Evolutionary conservation across 768 basidiomycete genomes (phyloP).

Genomic region (Podaxis sp.): DNA sequence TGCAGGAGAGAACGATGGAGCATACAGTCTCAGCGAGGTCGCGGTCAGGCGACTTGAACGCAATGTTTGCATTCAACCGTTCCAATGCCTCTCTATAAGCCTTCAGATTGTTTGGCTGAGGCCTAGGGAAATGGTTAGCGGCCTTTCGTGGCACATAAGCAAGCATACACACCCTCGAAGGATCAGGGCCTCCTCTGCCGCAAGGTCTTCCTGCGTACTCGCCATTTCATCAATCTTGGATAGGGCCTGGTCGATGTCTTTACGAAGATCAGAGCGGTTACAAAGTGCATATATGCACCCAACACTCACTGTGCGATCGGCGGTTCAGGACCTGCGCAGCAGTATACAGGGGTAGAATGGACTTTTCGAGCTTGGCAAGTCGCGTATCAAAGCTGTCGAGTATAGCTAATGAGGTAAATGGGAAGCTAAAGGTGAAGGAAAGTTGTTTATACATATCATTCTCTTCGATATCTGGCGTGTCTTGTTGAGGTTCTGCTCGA

Average conservation of each 20-base stretch:
- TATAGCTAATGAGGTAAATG: constrained; percentile 58
- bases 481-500: constrained; percentile 87
- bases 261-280: not conserved
- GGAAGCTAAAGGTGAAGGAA: not conserved
- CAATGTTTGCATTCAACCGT: constrained; percentile 75
- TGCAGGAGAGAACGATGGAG: not conserved
- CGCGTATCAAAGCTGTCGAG: constrained; percentile 83
- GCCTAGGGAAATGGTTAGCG: constrained; percentile 39
- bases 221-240: constrained; percentile 78
- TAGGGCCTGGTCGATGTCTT: constrained; percentile 82
- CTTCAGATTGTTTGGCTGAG: constrained; percentile 65
- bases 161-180: constrained; percentile 60
- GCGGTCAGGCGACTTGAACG: constrained; percentile 65
- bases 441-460: constrained; percentile 70
- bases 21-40: constrained; percentile 56
- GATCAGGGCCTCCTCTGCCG: constrained; percentile 77
- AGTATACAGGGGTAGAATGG: constrained; percentile 79
- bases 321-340: constrained; percentile 75
- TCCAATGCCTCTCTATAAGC: constrained; percentile 72
- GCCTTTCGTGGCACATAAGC: constrained; percentile 1
- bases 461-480: constrained; percentile 81
- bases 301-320: constrained; percentile 64
- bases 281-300: not conserved
- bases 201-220: constrained; percentile 72
- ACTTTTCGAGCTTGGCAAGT: constrained; percentile 80